Evolutionary conservation across 176 grass and related monocot species (phyloP).

Genomic region (Lolium perenne): DNA sequence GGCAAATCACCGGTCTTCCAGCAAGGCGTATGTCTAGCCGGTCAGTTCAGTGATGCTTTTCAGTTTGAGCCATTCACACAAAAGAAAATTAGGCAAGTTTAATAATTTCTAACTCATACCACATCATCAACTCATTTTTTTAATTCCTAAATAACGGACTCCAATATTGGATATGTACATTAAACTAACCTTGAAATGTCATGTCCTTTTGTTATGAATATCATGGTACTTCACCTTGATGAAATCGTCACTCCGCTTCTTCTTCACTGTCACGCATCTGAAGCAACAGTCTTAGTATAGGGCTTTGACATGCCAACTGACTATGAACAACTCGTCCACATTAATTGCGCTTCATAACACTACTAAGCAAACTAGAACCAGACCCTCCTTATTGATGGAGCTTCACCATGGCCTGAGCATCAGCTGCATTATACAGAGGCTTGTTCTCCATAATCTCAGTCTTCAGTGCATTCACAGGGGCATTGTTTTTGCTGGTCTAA

Average conservation of each 20-base stretch:
- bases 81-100: neutral
- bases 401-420: neutral
- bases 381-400: neutral
- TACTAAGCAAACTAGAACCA: neutral
- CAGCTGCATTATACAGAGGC: neutral
- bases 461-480: neutral
- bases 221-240: neutral
- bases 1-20: too few species aligned
- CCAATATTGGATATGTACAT: neutral
- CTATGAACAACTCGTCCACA: slow-evolving; percentile 34
- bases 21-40: too few species aligned
- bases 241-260: slow-evolving; percentile 11
- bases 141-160: neutral
- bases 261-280: slow-evolving; percentile 53
- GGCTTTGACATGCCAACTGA: slow-evolving; percentile 49
- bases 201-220: slow-evolving; percentile 37
- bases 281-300: slow-evolving; percentile 75
- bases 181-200: slow-evolving; percentile 51
- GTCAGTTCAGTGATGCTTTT: slow-evolving; percentile 17
- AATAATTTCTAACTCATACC: neutral
- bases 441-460: neutral
- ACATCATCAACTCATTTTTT: neutral
- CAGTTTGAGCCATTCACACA: slow-evolving; percentile 57
- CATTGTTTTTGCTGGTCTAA: neutral
- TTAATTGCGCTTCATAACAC: slow-evolving; percentile 6